A percentile compares a stretch with the other conserved stretches of the same genome.
Evolutionary conservation across 78 protist genomes (phyloP).

Genomic region (Chrysochromulina tobinii): DNA sequence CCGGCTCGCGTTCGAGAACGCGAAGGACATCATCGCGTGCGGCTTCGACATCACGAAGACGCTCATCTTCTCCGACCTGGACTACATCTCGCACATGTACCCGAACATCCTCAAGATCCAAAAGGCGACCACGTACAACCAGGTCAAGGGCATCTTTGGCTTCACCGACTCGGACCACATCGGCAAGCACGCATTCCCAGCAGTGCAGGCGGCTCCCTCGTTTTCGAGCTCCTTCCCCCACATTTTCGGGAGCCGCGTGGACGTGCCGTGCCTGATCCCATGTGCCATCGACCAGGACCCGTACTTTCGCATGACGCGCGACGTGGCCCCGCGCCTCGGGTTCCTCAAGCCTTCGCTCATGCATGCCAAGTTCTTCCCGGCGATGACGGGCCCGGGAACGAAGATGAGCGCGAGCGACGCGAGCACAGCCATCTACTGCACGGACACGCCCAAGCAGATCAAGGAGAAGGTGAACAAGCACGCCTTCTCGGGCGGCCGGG

Average conservation of each 20-base stretch:
- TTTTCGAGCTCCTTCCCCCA: conserved; percentile 89
- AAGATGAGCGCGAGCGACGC: conserved; percentile 84
- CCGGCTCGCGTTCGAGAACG: conserved; percentile 80
- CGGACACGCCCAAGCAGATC: conserved; percentile 92
- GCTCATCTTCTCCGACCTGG: conserved; percentile 94
- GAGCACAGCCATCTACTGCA: conserved; percentile 85
- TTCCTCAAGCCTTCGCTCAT: conserved; percentile 90
- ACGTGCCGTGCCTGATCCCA: conserved; percentile 95
- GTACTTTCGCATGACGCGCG: conserved; percentile 98
- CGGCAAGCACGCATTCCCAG: conserved; percentile 93
- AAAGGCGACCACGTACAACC: conserved; percentile 63
- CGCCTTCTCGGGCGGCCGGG: conserved; percentile 96
- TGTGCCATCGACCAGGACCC: conserved; percentile 99
- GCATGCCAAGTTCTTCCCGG: conserved; percentile 95
- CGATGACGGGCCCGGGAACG: conserved; percentile 64
- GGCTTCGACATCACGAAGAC: conserved; percentile 97
- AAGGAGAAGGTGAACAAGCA: conserved; percentile 80
- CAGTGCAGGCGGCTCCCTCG: conserved; percentile 71
- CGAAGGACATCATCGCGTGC: conserved; percentile 94
- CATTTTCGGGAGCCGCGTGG: conserved; percentile 77
- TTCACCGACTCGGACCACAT: conserved; percentile 34
- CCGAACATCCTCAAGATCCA: conserved; percentile 65
- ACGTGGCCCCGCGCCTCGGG: conserved; percentile 92
- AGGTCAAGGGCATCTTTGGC: conserved; percentile 43
- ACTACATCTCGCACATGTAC: conserved; percentile 80